A percentile compares a stretch with the other conserved stretches of the same genome.
These are phyloP conservation scores for Prunus yedoensis DNA, from an alignment of 331 rosid genomes.

Conservation along the genomic window DNA sequence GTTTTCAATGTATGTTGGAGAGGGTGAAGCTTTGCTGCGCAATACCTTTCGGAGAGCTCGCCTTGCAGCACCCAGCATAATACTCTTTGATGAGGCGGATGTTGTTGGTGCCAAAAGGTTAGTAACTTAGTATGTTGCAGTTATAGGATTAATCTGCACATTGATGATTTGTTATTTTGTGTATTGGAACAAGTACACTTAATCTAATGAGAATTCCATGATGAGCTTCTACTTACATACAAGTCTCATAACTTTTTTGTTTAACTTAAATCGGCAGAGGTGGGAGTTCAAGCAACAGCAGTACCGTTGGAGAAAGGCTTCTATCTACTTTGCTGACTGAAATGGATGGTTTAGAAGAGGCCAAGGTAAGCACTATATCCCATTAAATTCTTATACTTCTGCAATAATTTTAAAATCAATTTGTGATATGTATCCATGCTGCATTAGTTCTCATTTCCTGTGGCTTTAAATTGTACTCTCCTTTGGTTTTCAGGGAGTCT, in stretches of 20 bases:
- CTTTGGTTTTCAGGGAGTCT: constrained; percentile 62
- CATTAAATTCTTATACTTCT: not conserved
- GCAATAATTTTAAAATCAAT: not conserved
- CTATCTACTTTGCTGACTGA: constrained; percentile 87
- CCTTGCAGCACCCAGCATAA: constrained; percentile 86
- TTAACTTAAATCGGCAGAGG: constrained; percentile 53
- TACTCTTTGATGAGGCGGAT: constrained; percentile 92
- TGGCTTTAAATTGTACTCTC: not conserved
- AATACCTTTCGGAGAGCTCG: constrained; percentile 83
- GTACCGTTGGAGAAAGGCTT: constrained; percentile 83
- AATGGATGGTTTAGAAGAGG: constrained; percentile 95
- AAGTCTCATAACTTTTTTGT: not conserved
- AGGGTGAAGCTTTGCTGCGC: constrained; percentile 86
- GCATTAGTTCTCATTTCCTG: not conserved
- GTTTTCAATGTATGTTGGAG: constrained; percentile 95
- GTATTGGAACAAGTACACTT: not conserved
- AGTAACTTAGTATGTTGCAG: constrained; percentile 25
- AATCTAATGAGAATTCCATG: not conserved
- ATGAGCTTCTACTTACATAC: not conserved
- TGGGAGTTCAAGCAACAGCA: constrained; percentile 65
- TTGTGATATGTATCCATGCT: constrained; percentile 9
- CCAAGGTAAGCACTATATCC: constrained; percentile 50
- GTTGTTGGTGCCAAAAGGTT: constrained; percentile 87
- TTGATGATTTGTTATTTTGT: not conserved
- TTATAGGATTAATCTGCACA: not conserved